Evolutionary conservation across 768 basidiomycete genomes (phyloP).

Genomic region (Tephrocybe sp.): DNA sequence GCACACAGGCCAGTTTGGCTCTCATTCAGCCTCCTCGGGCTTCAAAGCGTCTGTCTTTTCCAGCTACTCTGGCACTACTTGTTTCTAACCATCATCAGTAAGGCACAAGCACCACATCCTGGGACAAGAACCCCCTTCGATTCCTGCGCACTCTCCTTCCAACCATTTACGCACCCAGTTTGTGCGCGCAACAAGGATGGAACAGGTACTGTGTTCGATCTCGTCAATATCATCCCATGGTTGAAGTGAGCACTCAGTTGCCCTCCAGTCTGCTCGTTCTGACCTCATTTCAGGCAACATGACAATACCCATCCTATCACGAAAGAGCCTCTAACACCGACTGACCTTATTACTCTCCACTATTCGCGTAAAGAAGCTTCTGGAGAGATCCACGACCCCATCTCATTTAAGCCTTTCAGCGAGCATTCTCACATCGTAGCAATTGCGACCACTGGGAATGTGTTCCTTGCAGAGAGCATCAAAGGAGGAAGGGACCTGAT

Average conservation of each 20-base stretch:
- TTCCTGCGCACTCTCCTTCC: slow-evolving; percentile 88
- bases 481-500: slow-evolving; percentile 87
- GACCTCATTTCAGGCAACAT: slow-evolving; percentile 56
- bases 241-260: slow-evolving; percentile 60
- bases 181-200: slow-evolving; percentile 82
- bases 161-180: slow-evolving; percentile 87
- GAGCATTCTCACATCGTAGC: slow-evolving; percentile 95
- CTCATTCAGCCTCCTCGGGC: slow-evolving; percentile 78
- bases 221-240: slow-evolving; percentile 93
- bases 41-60: slow-evolving; percentile 51
- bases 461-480: slow-evolving; percentile 89
- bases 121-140: slow-evolving; percentile 77
- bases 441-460: slow-evolving; percentile 87
- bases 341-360: slow-evolving; percentile 75
- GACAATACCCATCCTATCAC: slow-evolving; percentile 79
- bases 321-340: slow-evolving; percentile 63
- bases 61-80: slow-evolving; percentile 3
- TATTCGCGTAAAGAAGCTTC: slow-evolving; percentile 81
- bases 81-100: slow-evolving; percentile 37
- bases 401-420: slow-evolving; percentile 96
- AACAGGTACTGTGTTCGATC: slow-evolving; percentile 79
- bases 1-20: slow-evolving; percentile 76
- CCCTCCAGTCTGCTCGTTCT: neutral
- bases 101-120: slow-evolving; percentile 64
- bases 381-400: slow-evolving; percentile 91